Percentiles rank a stretch among this genome's conserved stretches.
Conservation (phyloP, 257 asterid genomes). For the Salvia splendens region DNA sequence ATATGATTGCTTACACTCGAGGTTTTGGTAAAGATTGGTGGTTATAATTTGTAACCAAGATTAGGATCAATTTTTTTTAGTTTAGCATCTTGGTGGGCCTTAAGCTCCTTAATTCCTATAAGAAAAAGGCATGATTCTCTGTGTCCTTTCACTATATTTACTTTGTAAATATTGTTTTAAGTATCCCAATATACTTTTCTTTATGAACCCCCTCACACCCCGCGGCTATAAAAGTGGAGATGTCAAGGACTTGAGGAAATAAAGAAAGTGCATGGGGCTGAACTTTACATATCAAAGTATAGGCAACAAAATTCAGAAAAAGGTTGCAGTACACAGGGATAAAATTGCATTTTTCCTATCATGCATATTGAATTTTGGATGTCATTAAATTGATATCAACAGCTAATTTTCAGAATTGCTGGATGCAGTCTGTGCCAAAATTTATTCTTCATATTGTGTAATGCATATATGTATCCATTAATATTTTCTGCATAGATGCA, state of each 20-base stretch:
- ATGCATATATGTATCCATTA: constrained; percentile 1
- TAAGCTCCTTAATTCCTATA: neutral
- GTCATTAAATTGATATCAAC: neutral
- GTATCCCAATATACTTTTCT: no score
- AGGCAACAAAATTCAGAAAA: neutral
- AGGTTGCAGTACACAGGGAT: neutral
- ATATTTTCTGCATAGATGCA: constrained; percentile 6
- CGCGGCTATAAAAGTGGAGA: no score
- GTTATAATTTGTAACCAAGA: neutral
- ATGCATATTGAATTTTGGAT: neutral
- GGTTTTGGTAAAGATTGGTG: constrained; percentile 3
- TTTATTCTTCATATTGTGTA: constrained; percentile 5
- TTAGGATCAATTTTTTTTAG: constrained; percentile 2
- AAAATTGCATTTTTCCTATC: neutral
- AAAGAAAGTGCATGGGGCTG: neutral
- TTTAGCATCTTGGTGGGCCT: constrained; percentile 12
- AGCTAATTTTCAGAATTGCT: constrained; percentile 10
- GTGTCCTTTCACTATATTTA: no score
- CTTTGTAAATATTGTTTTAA: no score
- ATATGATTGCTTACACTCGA: constrained; percentile 12
- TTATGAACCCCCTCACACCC: no score
- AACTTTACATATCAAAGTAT: neutral
- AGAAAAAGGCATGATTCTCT: no score
- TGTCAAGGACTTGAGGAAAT: no score
- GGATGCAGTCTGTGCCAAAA: neutral